Evolutionary conservation across 345 rosid genomes (phyloP), one percentile per base, ranked within the genome.

Genomic region (Rubroshorea leprosula): DNA sequence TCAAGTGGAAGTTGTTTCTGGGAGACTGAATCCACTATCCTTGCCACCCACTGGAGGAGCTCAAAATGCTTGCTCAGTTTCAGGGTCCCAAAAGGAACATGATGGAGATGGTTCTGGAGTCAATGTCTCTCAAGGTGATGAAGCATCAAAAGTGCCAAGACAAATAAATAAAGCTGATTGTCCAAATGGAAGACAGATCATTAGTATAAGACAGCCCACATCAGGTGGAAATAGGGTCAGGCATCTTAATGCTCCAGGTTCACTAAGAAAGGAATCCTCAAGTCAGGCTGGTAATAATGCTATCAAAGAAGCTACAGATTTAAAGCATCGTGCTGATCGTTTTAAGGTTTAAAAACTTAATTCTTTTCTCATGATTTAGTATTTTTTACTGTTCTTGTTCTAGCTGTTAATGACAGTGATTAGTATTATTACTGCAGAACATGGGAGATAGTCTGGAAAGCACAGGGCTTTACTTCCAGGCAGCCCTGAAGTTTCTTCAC

Each of bases 321-420:
- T 94, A 47, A 94, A 94, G 76, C 99, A 94, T 73, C 35, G 74
- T 65, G 99, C 96, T 70, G 99, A 94, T 78, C 99, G 96, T 48
- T 66, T 73, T 43, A 90, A 94, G 99, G 97, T 94, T 63, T 65
- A 22, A 5, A 9, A 38, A 51, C 54, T 63, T 19, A 18, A n/a
- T 39, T 53, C 18, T 35, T 49, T 21, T 64, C 47, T 38, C 51
- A 22, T 48, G 41, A 21, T 63, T 57, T 65, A 54, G 21, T 47
- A 41, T 23, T 6, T 70, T 11, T 47, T 61, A 31, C 43, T 50
- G 23, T 51, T 58, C 45, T 6, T 22, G 48, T 13, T 31, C 27
- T 49, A 49, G 22, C 57, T 53, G 49, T 26, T 57, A 58, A 14
- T 56, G 15, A 65, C 41, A 35, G 1, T 35, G 41, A 51, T 58